Evolutionary conservation across 1,284 basidiomycete genomes (phyloP).

Genomic region (Ceratobasidium sp.): DNA sequence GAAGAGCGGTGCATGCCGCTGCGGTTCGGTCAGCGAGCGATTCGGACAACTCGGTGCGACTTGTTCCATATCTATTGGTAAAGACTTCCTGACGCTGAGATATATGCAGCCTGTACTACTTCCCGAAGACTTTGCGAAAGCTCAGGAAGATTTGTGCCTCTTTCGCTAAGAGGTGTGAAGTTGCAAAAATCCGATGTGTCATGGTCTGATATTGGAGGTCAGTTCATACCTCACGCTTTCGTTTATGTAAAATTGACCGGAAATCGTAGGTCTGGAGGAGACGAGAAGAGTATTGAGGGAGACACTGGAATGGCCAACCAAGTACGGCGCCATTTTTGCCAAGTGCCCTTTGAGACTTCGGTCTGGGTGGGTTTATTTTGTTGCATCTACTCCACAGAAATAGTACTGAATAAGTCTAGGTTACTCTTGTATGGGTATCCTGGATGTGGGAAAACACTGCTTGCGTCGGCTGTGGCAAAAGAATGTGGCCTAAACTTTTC

Average conservation of each 20-base stretch:
- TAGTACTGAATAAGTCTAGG: constrained; percentile 53
- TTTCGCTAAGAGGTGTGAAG: constrained; percentile 88
- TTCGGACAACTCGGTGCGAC: not conserved
- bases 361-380: constrained; percentile 72
- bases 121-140: constrained; percentile 75
- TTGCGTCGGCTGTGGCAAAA: constrained; percentile 96
- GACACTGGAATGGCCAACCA: constrained; percentile 99
- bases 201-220: constrained; percentile 96
- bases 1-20: constrained; percentile 86
- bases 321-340: constrained; percentile 95
- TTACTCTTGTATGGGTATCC: constrained; percentile 94
- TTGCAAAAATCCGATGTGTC: constrained; percentile 86
- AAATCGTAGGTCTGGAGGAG: constrained; percentile 73
- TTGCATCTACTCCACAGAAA: not conserved
- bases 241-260: not conserved
- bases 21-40: constrained; percentile 65
- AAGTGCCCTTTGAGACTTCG: constrained; percentile 91
- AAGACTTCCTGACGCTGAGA: not conserved
- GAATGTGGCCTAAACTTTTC: constrained; percentile 98
- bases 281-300: constrained; percentile 85
- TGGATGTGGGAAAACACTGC: constrained; percentile 96
- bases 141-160: constrained; percentile 85
- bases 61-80: too few species aligned
- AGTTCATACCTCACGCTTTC: constrained; percentile 32
- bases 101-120: constrained; percentile 51